Evolutionary conservation across 2,329 filamentous ascomycete genomes (phyloP).

Genomic region (Ciborinia camelliae): DNA sequence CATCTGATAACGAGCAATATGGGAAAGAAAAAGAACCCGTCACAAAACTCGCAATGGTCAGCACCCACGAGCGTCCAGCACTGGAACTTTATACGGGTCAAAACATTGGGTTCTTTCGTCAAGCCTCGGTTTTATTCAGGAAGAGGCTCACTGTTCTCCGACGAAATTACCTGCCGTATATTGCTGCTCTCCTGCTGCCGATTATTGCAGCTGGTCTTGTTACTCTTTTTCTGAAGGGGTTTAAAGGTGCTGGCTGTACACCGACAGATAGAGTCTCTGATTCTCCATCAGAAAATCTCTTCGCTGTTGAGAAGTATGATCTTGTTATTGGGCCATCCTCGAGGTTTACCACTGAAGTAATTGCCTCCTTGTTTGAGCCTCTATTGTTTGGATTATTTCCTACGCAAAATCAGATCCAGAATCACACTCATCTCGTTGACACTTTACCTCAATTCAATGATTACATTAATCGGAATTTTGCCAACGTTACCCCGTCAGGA

Average conservation of each 20-base stretch:
- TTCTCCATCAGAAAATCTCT: slow-evolving; percentile 31
- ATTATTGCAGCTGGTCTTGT: slow-evolving; percentile 76
- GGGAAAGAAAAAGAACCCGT: slow-evolving; percentile 34
- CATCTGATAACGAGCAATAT: slow-evolving; percentile 18
- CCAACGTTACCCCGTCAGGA: slow-evolving; percentile 71
- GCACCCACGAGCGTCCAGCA: slow-evolving; percentile 18
- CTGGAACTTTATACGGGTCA: slow-evolving; percentile 64
- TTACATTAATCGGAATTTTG: slow-evolving; percentile 60
- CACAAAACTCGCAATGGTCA: slow-evolving; percentile 13
- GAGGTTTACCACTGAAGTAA: slow-evolving; percentile 38
- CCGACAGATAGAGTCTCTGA: slow-evolving; percentile 48
- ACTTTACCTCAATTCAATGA: slow-evolving; percentile 65
- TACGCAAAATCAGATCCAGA: slow-evolving; percentile 22
- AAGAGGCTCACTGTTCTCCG: slow-evolving; percentile 77
- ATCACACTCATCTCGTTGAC: slow-evolving; percentile 47
- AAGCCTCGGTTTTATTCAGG: slow-evolving; percentile 69
- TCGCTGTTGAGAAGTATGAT: slow-evolving; percentile 27
- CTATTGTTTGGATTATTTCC: slow-evolving; percentile 28
- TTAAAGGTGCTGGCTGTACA: slow-evolving; percentile 51
- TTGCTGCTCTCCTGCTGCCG: slow-evolving; percentile 72
- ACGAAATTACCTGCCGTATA: slow-evolving; percentile 73
- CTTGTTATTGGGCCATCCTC: slow-evolving; percentile 45
- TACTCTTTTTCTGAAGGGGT: slow-evolving; percentile 66
- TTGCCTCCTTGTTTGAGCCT: slow-evolving; percentile 28
- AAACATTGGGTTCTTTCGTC: slow-evolving; percentile 64